Conservation (phyloP, 1,284 basidiomycete species). For the Volvariella volvacea region DNA sequence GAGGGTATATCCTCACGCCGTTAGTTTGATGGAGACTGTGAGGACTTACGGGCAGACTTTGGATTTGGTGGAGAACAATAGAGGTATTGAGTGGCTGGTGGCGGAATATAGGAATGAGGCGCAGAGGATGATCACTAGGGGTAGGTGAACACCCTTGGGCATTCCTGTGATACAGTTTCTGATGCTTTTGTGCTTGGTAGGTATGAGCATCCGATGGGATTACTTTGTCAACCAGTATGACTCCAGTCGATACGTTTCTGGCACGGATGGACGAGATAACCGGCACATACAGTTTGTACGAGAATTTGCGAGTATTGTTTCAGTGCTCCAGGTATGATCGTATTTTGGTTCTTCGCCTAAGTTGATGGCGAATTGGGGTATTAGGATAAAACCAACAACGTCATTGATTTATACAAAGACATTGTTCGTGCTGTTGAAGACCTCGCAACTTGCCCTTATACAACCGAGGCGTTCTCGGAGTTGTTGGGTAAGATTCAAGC, state of each 20-base stretch:
- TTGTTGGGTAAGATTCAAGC: conserved; percentile 81
- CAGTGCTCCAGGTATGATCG: conserved; percentile 65
- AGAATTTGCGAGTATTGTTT: conserved; percentile 91
- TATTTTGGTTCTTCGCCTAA: conserved; percentile 2
- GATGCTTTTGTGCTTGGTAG: conserved; percentile 27
- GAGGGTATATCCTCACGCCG: conserved; percentile 95
- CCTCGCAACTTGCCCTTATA: conserved; percentile 82
- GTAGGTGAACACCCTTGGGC: conserved; percentile 30
- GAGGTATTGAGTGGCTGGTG: conserved; percentile 88
- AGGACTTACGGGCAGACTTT: conserved; percentile 94
- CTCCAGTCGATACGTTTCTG: conserved; percentile 64
- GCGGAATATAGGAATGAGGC: conserved; percentile 89
- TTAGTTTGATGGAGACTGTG: conserved; percentile 97
- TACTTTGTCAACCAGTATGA: conserved; percentile 93
- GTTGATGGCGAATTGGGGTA: conserved; percentile 7
- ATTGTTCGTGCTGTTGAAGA: conserved; percentile 83
- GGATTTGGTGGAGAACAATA: conserved; percentile 83
- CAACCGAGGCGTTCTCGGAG: conserved; percentile 73
- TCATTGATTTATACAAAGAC: conserved; percentile 89
- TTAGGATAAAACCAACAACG: conserved; percentile 89
- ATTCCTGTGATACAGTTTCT: conserved; percentile 3
- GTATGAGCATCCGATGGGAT: conserved; percentile 95
- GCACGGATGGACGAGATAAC: conserved; percentile 75
- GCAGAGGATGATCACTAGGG: conserved; percentile 85
- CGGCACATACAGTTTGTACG: conserved; percentile 91